Conservation (phyloP, 2,329 filamentous ascomycete genomes). For the Zopfia rhizophila region DNA sequence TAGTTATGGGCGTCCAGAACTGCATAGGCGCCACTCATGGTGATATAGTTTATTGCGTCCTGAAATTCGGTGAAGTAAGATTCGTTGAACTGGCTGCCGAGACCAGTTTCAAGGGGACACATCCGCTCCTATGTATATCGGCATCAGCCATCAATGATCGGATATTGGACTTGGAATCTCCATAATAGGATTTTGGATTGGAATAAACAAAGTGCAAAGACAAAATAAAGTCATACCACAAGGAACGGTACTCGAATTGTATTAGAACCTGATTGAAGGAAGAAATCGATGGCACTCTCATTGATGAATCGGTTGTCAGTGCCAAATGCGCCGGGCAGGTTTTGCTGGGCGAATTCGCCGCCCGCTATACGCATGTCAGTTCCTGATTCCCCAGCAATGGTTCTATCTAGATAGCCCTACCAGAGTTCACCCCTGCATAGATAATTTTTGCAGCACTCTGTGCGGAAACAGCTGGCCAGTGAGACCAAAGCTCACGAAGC, state of each 20-base stretch:
- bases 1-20: constrained; percentile 65
- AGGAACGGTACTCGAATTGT: constrained; percentile 63
- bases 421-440: constrained; percentile 35
- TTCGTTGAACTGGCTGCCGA: constrained; percentile 63
- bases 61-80: constrained; percentile 60
- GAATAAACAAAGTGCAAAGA: background rate
- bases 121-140: constrained; percentile 55
- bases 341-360: constrained; percentile 34
- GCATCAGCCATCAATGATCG: background rate
- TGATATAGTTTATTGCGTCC: constrained; percentile 63
- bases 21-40: constrained; percentile 56
- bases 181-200: constrained; percentile 26
- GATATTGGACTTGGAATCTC: background rate
- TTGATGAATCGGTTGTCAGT: constrained; percentile 64
- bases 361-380: constrained; percentile 24
- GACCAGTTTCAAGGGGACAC: constrained; percentile 58
- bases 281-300: constrained; percentile 46
- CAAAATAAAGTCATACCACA: constrained; percentile 26
- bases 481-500: constrained; percentile 22
- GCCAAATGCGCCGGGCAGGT: constrained; percentile 61
- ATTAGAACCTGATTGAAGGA: constrained; percentile 27
- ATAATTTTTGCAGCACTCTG: constrained; percentile 24
- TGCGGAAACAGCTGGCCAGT: constrained; percentile 20
- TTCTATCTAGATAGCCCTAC: constrained; percentile 14
- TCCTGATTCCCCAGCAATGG: background rate